Conservation (phyloP, 2,329 filamentous ascomycete genomes). For the Venturia oleaginea region DNA sequence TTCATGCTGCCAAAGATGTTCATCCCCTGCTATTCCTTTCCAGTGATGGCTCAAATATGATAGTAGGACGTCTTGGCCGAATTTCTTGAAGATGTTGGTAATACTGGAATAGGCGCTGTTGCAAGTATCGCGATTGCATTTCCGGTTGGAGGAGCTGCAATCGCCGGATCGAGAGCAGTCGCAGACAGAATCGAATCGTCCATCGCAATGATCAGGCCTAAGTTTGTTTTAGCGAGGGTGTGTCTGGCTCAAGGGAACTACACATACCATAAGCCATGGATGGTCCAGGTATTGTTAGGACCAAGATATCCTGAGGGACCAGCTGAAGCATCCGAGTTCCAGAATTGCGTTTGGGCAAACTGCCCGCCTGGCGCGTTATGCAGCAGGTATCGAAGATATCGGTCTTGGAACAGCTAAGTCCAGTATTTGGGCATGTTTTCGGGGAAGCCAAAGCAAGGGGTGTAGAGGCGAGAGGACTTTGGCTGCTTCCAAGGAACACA, state of each 20-base stretch:
- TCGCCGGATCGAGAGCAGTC: slow-evolving; percentile 14
- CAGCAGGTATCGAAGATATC: slow-evolving; percentile 12
- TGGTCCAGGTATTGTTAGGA: slow-evolving; percentile 19
- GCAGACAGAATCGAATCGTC: slow-evolving; percentile 13
- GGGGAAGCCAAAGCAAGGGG: background rate
- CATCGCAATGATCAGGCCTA: slow-evolving; percentile 20
- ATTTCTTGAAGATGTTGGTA: slow-evolving; percentile 17
- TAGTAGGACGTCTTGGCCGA: slow-evolving; percentile 17
- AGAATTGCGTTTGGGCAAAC: slow-evolving; percentile 21
- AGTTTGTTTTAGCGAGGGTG: background rate
- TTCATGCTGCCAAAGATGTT: slow-evolving; percentile 17
- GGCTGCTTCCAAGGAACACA: background rate
- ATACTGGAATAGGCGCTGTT: slow-evolving; percentile 19
- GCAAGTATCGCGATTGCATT: slow-evolving; percentile 16
- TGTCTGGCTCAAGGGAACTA: background rate
- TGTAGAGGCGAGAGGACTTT: background rate
- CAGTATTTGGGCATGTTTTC: slow-evolving; percentile 8
- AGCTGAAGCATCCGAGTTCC: slow-evolving; percentile 20
- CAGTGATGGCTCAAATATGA: slow-evolving; percentile 20
- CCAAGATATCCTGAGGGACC: slow-evolving; percentile 15
- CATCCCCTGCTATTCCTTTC: slow-evolving; percentile 18
- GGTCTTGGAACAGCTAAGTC: slow-evolving; percentile 8
- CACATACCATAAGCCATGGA: slow-evolving; percentile 19
- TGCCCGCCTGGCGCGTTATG: slow-evolving; percentile 16
- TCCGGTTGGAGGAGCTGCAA: slow-evolving; percentile 16